Percentiles rank a stretch among this genome's conserved stretches.
phyloP scores from a whole-genome alignment of 805 yeast species.

The Yamadazyma takamatsuzukensis region DNA sequence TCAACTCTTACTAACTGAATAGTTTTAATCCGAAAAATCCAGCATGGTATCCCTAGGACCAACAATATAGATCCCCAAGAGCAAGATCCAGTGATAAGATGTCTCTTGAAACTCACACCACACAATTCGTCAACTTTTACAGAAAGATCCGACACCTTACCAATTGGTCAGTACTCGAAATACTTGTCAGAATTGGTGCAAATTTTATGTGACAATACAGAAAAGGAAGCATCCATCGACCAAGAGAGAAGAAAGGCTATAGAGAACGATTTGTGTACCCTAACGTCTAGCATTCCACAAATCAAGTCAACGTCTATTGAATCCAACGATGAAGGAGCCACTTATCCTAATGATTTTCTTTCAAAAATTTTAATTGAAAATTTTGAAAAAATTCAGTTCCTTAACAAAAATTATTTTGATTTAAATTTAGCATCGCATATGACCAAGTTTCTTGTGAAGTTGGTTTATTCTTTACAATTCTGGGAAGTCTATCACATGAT shows the following conservation, averaged over 20 bases:
- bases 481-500: conserved; percentile 44
- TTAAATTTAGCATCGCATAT: conserved; percentile 34
- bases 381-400: conserved; percentile 24
- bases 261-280: conserved; percentile 19
- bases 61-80: too few relatives aligned
- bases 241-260: conserved; percentile 26
- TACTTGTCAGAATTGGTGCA: conserved; percentile 27
- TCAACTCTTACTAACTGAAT: conserved; percentile 2
- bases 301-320: too few relatives aligned
- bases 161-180: conserved; percentile 28
- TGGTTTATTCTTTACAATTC: conserved; percentile 36
- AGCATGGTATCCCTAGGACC: neutral
- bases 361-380: conserved; percentile 39
- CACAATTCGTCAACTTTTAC: conserved; percentile 13
- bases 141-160: conserved; percentile 1
- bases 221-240: conserved; percentile 13
- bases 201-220: conserved; percentile 23
- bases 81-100: conserved; percentile 33
- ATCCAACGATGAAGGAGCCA: neutral
- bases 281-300: conserved; percentile 6
- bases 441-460: conserved; percentile 37
- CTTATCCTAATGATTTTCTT: conserved; percentile 33
- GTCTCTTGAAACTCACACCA: conserved; percentile 28
- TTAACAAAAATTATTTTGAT: conserved; percentile 34
- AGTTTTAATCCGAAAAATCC: conserved; percentile 2